Conservation (phyloP, 2,329 filamentous ascomycete species). For the Beauveria rudraprayagi region DNA sequence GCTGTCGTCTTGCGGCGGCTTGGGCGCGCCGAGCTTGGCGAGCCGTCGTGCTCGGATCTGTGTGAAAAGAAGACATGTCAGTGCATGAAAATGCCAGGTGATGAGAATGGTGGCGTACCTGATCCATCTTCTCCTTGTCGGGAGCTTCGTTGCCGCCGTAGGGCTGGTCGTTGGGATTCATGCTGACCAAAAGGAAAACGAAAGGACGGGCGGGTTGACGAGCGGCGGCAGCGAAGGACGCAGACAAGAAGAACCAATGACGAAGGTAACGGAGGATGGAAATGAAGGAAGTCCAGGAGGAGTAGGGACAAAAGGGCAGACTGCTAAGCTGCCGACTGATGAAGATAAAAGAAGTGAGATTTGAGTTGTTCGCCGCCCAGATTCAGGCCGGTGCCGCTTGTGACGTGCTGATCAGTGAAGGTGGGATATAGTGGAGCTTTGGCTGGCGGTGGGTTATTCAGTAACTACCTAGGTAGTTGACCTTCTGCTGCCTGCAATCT, state of each 20-base stretch:
- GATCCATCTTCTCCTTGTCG: conserved; percentile 51
- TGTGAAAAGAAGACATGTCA: background rate
- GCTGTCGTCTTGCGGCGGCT: conserved; percentile 15
- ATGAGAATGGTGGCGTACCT: conserved; percentile 28
- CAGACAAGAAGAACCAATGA: background rate
- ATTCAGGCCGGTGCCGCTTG: background rate
- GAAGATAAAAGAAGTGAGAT: background rate
- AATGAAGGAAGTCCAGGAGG: background rate
- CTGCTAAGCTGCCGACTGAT: background rate
- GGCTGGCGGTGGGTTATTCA: background rate
- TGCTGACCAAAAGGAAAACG: conserved; percentile 15
- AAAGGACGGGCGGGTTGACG: background rate
- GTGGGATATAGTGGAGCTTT: conserved; percentile 8
- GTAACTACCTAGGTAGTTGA: background rate
- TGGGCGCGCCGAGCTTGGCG: conserved; percentile 38
- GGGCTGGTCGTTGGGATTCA: conserved; percentile 41
- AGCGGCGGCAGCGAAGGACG: background rate
- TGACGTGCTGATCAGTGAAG: conserved; percentile 1
- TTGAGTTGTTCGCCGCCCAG: background rate
- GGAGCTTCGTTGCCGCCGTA: conserved; percentile 41
- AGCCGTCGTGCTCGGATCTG: conserved; percentile 42
- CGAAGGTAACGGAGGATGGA: background rate
- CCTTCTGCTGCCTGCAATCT: background rate
- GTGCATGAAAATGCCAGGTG: background rate
- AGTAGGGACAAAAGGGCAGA: conserved; percentile 1